Evolutionary conservation across 2,329 filamentous ascomycete species (phyloP).

Genomic region (Penicillium hordei): DNA sequence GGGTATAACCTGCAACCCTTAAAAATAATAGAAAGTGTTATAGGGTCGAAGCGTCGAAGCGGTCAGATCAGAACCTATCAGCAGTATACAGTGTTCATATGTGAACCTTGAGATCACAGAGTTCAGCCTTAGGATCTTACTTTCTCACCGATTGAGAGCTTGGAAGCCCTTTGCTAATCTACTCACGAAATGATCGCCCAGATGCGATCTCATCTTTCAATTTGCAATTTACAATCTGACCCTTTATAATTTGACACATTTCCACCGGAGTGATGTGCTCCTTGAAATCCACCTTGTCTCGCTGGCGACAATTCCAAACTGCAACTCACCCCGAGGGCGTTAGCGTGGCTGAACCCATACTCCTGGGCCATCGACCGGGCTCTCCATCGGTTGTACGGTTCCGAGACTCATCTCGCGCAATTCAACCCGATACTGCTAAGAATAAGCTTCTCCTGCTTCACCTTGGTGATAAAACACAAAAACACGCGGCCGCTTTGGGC

Average conservation of each 20-base stretch:
- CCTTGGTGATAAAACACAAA: neutral
- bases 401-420: constrained; percentile 8
- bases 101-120: constrained; percentile 13
- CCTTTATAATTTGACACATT: neutral
- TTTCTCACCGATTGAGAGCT: constrained; percentile 4
- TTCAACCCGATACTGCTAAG: neutral
- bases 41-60: constrained; percentile 17
- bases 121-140: constrained; percentile 23
- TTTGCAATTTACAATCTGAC: neutral
- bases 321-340: constrained; percentile 13
- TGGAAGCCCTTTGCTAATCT: neutral
- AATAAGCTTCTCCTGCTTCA: constrained; percentile 7
- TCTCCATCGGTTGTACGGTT: constrained; percentile 1
- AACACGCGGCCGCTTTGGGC: constrained; percentile 2
- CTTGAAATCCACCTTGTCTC: neutral
- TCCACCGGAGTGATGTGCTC: constrained; percentile 3
- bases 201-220: neutral
- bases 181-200: neutral
- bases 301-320: constrained; percentile 1
- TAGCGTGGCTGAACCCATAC: constrained; percentile 24
- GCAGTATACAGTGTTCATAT: neutral
- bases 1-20: neutral
- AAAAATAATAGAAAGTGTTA: neutral
- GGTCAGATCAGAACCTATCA: constrained; percentile 12
- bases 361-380: constrained; percentile 7